Conservation (phyloP, 2,329 filamentous ascomycete species). For the Knufia fluminis region DNA sequence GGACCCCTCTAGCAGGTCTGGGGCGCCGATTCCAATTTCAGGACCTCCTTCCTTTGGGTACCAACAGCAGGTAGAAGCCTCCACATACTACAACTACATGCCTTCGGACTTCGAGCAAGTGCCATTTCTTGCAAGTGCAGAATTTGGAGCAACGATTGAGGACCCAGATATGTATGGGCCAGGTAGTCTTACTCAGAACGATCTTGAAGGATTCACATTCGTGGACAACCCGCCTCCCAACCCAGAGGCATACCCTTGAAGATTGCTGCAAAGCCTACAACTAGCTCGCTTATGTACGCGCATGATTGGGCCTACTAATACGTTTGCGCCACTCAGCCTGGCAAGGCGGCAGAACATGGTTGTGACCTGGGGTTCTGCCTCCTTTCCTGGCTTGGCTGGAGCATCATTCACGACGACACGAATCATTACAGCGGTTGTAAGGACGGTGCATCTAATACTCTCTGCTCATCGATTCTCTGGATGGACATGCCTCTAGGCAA, state of each 20-base stretch:
- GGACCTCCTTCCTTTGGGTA: not conserved
- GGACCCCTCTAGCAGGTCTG: not conserved
- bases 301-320: too few relatives aligned
- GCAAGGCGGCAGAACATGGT: too few relatives aligned
- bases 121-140: not conserved
- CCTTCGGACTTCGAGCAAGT: not conserved
- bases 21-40: not conserved
- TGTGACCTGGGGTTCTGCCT: too few relatives aligned
- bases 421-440: too few relatives aligned
- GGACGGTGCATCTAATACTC: too few relatives aligned
- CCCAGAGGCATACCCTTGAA: not conserved
- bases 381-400: too few relatives aligned
- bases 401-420: too few relatives aligned
- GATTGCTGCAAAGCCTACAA: not conserved
- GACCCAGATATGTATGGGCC: slow-evolving; percentile 1
- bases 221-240: not conserved
- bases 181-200: not conserved
- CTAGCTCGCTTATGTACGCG: too few relatives aligned
- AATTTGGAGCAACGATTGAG: not conserved
- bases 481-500: too few relatives aligned
- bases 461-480: too few relatives aligned
- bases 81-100: not conserved
- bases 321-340: too few relatives aligned
- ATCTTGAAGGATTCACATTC: not conserved
- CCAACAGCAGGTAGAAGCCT: not conserved